Evolutionary conservation across 805 yeast species (phyloP).

Genomic region (Kluyveromyces wickerhamii): DNA sequence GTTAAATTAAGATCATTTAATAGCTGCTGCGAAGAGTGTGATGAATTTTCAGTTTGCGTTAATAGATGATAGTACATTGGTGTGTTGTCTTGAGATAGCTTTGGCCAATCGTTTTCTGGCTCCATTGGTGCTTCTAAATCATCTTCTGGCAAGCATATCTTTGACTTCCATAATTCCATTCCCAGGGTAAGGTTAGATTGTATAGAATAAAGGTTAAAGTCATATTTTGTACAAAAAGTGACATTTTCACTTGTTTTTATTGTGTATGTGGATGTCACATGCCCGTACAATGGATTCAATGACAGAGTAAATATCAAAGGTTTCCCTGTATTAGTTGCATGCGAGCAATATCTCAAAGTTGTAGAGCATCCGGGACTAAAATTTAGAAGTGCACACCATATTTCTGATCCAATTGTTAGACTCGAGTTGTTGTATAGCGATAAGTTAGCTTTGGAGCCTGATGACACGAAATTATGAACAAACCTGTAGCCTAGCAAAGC

Average conservation of each 20-base stretch:
- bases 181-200: slow-evolving; percentile 83
- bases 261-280: slow-evolving; percentile 78
- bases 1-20: slow-evolving; percentile 24
- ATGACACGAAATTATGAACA: slow-evolving; percentile 51
- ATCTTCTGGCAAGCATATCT: slow-evolving; percentile 9
- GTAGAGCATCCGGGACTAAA: slow-evolving; percentile 88
- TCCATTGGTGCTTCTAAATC: background rate
- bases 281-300: slow-evolving; percentile 84
- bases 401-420: slow-evolving; percentile 71
- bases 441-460: slow-evolving; percentile 32
- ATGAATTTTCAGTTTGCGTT: slow-evolving; percentile 9
- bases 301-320: slow-evolving; percentile 85
- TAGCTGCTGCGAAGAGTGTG: slow-evolving; percentile 16
- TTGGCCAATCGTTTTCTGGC: background rate
- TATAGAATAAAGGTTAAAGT: slow-evolving; percentile 85
- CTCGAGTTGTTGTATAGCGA: slow-evolving; percentile 52
- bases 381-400: slow-evolving; percentile 78
- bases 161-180: slow-evolving; percentile 66
- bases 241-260: slow-evolving; percentile 69
- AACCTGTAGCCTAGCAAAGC: slow-evolving; percentile 74
- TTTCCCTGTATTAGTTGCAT: slow-evolving; percentile 77
- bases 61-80: slow-evolving; percentile 15
- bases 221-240: slow-evolving; percentile 76
- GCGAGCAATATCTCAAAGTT: slow-evolving; percentile 76
- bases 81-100: slow-evolving; percentile 6